A percentile compares a stretch with the other conserved stretches of the same genome.
These are phyloP conservation scores for Clonostachys byssicola DNA, from an alignment of 2,329 filamentous ascomycete genomes.

Conservation along the genomic window DNA sequence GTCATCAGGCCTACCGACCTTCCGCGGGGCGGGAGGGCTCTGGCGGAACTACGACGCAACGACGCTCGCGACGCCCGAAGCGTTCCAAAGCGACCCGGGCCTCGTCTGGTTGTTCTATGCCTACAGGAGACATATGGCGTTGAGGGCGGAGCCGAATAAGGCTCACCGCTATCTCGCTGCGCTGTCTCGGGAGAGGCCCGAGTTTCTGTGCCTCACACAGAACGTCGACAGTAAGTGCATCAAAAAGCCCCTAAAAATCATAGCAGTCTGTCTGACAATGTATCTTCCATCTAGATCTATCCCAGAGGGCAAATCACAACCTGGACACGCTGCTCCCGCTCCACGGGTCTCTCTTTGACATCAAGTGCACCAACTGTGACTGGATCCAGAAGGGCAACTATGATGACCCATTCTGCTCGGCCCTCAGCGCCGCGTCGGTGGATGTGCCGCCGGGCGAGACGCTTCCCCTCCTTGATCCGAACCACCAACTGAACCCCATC, in stretches of 20 bases:
- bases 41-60: constrained; percentile 79
- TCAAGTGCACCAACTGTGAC: constrained; percentile 73
- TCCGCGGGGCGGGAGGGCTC: constrained; percentile 78
- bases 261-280: not conserved
- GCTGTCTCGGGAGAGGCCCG: constrained; percentile 46
- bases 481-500: constrained; percentile 38
- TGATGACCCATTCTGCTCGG: constrained; percentile 74
- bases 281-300: constrained; percentile 60
- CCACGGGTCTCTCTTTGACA: constrained; percentile 78
- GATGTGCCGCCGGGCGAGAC: constrained; percentile 36
- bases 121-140: constrained; percentile 75
- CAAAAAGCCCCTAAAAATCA: no score
- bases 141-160: constrained; percentile 70
- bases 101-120: constrained; percentile 92
- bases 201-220: constrained; percentile 76
- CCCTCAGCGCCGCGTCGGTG: constrained; percentile 62
- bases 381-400: constrained; percentile 66
- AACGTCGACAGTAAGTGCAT: constrained; percentile 71
- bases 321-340: constrained; percentile 63
- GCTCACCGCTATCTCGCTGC: constrained; percentile 78
- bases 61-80: constrained; percentile 71
- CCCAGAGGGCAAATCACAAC: constrained; percentile 70
- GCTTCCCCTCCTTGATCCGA: constrained; percentile 39
- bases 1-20: constrained; percentile 66
- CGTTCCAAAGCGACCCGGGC: constrained; percentile 69